Base-by-base conservation (phyloP, 2,329 filamentous ascomycete species). In the Colletotrichum spaethianum region DNA sequence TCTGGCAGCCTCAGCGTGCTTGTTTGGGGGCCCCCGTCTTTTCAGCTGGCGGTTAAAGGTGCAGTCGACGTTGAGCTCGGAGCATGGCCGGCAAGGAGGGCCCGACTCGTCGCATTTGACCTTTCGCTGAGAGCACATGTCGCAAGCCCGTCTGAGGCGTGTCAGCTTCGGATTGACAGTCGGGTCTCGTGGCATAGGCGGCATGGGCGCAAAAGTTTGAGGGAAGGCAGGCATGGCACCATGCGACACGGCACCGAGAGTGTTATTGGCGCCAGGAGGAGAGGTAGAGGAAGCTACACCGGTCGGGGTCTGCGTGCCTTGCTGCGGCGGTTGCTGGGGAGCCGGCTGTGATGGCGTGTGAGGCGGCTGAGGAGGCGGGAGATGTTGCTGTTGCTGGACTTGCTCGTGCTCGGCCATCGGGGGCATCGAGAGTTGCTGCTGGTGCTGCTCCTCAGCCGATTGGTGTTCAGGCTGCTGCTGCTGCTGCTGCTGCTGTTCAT, bases 81-180 rank as follows among this genome's bases (percentile, higher is more conserved):
- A 80, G 75, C 89, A 91, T 4, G 88, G 87, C 33, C 85, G 85
- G 76, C 89, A 91, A 1, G 88, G 88, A n/a, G 88, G 84, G 28
- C 85, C 83, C 48, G 83, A 81, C 73, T 89, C 88, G 77, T 90
- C 88, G 78, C 88, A 90, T 80, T 91, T 91, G 55, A 91, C 89
- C 73, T 91, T 91, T 69, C 89, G 87, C 79, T 88, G 86, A 70
- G 88, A 90, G 78, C 89, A 91, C 84, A 91, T 88, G 75, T 91
- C 89, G 75, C 89, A 91, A 18, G 89, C 89, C 61, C 89, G 86
- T 71, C 89, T 84, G 40, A 91, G 83, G 8, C 89, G 86, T 36
- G 88, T 90, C 56, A 87, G 81, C 80, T 89, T 90, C 20, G 83
- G 83, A 66, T 85, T 86, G 65, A 85, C 78, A 16, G 81, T 82